A percentile compares a stretch with the other conserved stretches of the same genome.
phyloP scores from a whole-genome alignment of 768 basidiomycete genomes.

The Rhizopogon sp. region DNA sequence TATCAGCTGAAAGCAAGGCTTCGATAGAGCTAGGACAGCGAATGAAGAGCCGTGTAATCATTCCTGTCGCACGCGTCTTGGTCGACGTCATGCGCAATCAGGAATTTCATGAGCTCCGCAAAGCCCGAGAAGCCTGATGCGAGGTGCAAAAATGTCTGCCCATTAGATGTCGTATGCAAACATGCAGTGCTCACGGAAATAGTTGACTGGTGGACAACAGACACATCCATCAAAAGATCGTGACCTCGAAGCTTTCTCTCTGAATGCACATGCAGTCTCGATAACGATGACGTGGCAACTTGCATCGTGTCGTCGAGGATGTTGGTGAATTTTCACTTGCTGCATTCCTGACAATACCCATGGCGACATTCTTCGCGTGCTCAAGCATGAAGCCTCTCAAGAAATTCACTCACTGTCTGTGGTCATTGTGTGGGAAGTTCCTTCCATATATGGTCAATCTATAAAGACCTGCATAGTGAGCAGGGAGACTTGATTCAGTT shows the following conservation, averaged over 20 bases:
- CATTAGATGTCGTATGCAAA: conserved; percentile 63
- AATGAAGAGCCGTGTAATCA: conserved; percentile 88
- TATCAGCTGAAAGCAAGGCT: conserved; percentile 59
- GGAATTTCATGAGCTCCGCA: conserved; percentile 60
- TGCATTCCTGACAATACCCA: conserved; percentile 84
- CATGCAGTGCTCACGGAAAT: conserved; percentile 51
- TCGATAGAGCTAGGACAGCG: conserved; percentile 62
- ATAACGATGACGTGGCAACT: conserved; percentile 36
- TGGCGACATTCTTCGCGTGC: conserved; percentile 88
- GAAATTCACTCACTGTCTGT: too few species aligned
- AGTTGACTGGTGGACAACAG: conserved; percentile 37
- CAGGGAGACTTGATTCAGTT: background rate
- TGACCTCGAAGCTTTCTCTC: conserved; percentile 64
- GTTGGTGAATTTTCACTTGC: conserved; percentile 45
- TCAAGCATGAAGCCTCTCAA: conserved; percentile 53
- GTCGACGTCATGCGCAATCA: conserved; percentile 70
- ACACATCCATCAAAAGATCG: conserved; percentile 71
- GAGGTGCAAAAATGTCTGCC: conserved; percentile 88
- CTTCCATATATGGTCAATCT: background rate
- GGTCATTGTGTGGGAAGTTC: background rate
- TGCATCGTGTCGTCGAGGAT: conserved; percentile 49
- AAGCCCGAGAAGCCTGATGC: conserved; percentile 72
- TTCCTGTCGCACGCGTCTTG: conserved; percentile 83
- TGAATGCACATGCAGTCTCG: conserved; percentile 52
- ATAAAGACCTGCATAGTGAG: background rate